phyloP scores from a whole-genome alignment of 2,329 filamentous ascomycete species.

The Venturia asperata region DNA sequence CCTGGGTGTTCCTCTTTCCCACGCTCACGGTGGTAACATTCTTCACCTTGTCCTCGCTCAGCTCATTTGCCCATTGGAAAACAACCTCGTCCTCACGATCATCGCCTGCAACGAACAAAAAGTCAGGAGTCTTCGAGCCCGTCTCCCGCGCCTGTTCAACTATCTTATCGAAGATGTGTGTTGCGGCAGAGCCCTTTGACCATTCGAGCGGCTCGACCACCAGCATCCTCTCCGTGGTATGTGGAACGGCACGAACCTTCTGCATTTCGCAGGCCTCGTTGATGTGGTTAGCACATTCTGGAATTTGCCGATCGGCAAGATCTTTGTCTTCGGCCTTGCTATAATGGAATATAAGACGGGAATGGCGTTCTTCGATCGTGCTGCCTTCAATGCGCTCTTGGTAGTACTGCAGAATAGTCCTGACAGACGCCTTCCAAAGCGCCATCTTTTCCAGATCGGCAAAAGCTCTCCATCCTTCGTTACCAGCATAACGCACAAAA shows the following conservation, averaged over 20 bases:
- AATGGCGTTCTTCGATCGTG: conserved; percentile 84
- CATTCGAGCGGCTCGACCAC: conserved; percentile 79
- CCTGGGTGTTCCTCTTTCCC: conserved; percentile 81
- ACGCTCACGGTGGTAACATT: conserved; percentile 80
- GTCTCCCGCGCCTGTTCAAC: conserved; percentile 8
- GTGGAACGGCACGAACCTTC: conserved; percentile 72
- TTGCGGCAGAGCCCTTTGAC: conserved; percentile 79
- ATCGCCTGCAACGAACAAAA: conserved; percentile 83
- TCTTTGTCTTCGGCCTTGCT: conserved; percentile 65
- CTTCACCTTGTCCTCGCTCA: conserved; percentile 42
- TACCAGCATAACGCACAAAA: conserved; percentile 68
- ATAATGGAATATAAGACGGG: conserved; percentile 86
- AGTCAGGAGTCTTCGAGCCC: conserved; percentile 55
- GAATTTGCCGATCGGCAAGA: conserved; percentile 68
- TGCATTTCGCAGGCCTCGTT: conserved; percentile 86
- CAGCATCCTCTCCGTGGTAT: conserved; percentile 60
- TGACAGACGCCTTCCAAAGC: conserved; percentile 78
- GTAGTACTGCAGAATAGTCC: conserved; percentile 79
- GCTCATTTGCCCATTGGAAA: conserved; percentile 88
- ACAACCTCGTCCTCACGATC: conserved; percentile 90
- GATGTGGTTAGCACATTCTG: conserved; percentile 88
- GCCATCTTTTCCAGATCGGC: conserved; percentile 62
- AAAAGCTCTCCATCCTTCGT: conserved; percentile 68
- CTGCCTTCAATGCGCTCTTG: conserved; percentile 82
- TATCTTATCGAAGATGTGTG: conserved; percentile 52